Evolutionary conservation across 306 rosid species (phyloP).

Genomic region (Coriaria nepalensis): DNA sequence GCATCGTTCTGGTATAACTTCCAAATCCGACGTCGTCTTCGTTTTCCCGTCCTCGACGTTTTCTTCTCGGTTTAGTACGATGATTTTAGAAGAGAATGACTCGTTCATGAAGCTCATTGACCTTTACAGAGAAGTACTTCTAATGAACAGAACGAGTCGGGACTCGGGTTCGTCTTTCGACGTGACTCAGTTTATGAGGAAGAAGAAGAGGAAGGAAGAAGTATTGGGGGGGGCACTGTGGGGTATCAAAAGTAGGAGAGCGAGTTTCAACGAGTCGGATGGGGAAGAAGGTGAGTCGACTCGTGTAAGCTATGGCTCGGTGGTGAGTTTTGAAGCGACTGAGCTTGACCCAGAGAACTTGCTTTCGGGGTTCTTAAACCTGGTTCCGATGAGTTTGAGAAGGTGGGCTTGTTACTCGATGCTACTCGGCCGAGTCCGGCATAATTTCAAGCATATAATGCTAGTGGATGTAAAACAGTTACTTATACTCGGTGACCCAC

Average conservation of each 20-base stretch:
- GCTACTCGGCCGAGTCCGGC: slow-evolving; percentile 70
- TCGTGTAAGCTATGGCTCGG: slow-evolving; percentile 58
- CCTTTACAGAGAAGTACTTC: slow-evolving; percentile 1
- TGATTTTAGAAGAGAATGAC: slow-evolving; percentile 40
- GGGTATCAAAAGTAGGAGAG: slow-evolving; percentile 29
- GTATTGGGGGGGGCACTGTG: slow-evolving; percentile 37
- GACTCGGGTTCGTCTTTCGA: slow-evolving; percentile 28
- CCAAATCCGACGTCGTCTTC: slow-evolving; percentile 54
- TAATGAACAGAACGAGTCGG: slow-evolving; percentile 16
- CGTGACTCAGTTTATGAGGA: slow-evolving; percentile 22
- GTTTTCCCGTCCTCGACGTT: slow-evolving; percentile 30
- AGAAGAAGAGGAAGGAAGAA: slow-evolving; percentile 12
- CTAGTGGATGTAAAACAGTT: slow-evolving; percentile 38
- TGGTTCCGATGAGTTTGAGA: slow-evolving; percentile 42
- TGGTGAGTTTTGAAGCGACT: slow-evolving; percentile 54
- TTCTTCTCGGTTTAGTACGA: slow-evolving; percentile 17
- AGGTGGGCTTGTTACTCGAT: slow-evolving; percentile 90
- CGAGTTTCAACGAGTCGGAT: slow-evolving; percentile 9
- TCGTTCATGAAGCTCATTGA: slow-evolving; percentile 36
- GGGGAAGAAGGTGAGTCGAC: slow-evolving; percentile 9
- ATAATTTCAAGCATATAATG: slow-evolving; percentile 54
- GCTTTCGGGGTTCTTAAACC: slow-evolving; percentile 60
- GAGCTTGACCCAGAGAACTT: slow-evolving; percentile 92
- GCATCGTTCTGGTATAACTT: slow-evolving; percentile 53
- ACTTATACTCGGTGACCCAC: slow-evolving; percentile 41